Evolutionary conservation across 2,329 filamentous ascomycete genomes (phyloP), one percentile per base, ranked within the genome.

Genomic region (Xylaria arbuscula): DNA sequence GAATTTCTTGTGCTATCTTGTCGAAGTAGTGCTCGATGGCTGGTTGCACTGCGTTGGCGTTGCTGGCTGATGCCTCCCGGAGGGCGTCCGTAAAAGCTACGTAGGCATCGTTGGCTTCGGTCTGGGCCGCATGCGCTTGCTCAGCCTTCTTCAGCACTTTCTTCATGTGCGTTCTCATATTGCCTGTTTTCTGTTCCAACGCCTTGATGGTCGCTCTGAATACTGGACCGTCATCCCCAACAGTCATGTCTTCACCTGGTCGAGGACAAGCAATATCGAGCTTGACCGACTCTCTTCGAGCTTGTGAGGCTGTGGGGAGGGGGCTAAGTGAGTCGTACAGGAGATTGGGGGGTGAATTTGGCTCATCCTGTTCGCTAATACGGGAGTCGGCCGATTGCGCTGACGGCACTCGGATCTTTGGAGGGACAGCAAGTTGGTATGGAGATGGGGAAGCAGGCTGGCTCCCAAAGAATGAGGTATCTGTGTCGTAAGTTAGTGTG

Each of bases 21-120:
- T 98, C 94, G 76, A 98, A 99, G 79, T 99, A 99, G 80, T 99
- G 94, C 70, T 99, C 96, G 68, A 99, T 87, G 4, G 95, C 96
- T 17, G 96, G 97, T 77, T 97, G 93, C n/a, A 99, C 94, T 0
- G 95, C 96, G 76, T 97, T 97, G 57, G 94, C 92, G 77, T 98
- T 98, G 13, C 94, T 97, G 0, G 89, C 89, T 0, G 94, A 94
- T 0, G 94, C 93, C 77, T 98, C 96, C 70, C 91, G 89, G 38
- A 99, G 83, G 4, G 95, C 91, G 15, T 95, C 92, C 78, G 97
- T 90, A 75, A 99, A 97, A 3, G 88, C 89, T 17, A 88, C 83
- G 73, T 97, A 90, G 6, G 94, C 91, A 62, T 97, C 93, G 77
- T 98, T 99, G 79, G 93, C 95, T 70, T 92, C 89, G 2, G 86